phyloP scores from a whole-genome alignment of 2,329 filamentous ascomycete genomes.

The Trichophyton schoenleinii region DNA sequence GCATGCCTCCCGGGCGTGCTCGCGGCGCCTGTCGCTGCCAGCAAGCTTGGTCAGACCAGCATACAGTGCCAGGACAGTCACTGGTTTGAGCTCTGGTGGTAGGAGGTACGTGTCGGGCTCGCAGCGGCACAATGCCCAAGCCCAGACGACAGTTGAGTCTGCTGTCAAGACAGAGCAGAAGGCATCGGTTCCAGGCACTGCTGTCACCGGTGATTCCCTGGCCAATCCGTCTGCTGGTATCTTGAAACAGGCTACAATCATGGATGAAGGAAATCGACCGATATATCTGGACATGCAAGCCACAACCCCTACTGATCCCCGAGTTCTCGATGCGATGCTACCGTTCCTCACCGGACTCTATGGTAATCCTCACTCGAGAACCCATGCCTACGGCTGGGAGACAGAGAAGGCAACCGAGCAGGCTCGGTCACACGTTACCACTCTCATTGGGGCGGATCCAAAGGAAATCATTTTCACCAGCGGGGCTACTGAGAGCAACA shows the following conservation, averaged over 20 bases:
- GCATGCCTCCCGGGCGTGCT: slow-evolving; percentile 55
- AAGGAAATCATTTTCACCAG: slow-evolving; percentile 99
- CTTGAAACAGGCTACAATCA: slow-evolving; percentile 78
- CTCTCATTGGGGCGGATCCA: slow-evolving; percentile 79
- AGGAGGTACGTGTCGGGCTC: slow-evolving; percentile 65
- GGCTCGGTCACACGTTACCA: slow-evolving; percentile 69
- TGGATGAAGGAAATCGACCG: slow-evolving; percentile 83
- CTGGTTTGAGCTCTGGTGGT: slow-evolving; percentile 18
- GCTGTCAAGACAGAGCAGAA: slow-evolving; percentile 79
- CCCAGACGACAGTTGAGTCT: slow-evolving; percentile 69
- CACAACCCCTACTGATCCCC: slow-evolving; percentile 86
- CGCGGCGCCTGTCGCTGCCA: slow-evolving; percentile 37
- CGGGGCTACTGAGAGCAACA: slow-evolving; percentile 96
- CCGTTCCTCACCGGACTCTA: slow-evolving; percentile 88
- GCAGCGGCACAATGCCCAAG: slow-evolving; percentile 54
- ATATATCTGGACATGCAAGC: slow-evolving; percentile 99
- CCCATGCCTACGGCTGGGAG: slow-evolving; percentile 98
- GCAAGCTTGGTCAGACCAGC: slow-evolving; percentile 27
- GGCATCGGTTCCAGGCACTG: slow-evolving; percentile 53
- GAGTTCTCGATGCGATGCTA: slow-evolving; percentile 92
- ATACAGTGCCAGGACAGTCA: slow-evolving; percentile 16
- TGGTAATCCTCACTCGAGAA: slow-evolving; percentile 93
- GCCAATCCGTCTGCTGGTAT: slow-evolving; percentile 74
- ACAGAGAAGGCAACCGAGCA: slow-evolving; percentile 87
- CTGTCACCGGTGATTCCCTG: slow-evolving; percentile 50